Evolutionary conservation across 2,329 filamentous ascomycete genomes (phyloP).

Genomic region (Scedosporium boydii): DNA sequence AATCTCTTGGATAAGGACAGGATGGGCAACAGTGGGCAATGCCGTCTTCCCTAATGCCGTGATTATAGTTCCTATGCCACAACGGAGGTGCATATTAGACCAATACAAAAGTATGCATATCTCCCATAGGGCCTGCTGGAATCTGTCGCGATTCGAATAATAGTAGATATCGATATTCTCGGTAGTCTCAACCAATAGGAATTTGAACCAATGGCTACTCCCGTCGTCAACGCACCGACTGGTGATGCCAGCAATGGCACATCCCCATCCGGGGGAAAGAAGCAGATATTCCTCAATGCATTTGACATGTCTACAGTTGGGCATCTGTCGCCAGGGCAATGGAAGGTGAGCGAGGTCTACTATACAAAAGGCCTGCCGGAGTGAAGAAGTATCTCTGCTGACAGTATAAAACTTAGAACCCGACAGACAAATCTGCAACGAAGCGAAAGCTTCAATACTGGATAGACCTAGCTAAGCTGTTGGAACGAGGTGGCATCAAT

Average conservation of each 20-base stretch:
- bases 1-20: no score
- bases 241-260: background rate
- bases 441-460: slow-evolving; percentile 54
- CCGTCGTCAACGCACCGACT: background rate
- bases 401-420: slow-evolving; percentile 33
- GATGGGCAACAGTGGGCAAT: no score
- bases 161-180: no score
- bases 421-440: slow-evolving; percentile 48
- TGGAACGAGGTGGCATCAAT: slow-evolving; percentile 54
- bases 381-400: background rate
- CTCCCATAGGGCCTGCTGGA: no score
- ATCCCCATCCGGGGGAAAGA: background rate
- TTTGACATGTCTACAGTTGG: slow-evolving; percentile 59
- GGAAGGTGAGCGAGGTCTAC: slow-evolving; percentile 22
- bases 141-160: no score
- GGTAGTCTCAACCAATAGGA: no score
- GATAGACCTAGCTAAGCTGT: slow-evolving; percentile 52
- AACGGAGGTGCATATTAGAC: no score
- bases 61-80: no score
- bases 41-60: no score
- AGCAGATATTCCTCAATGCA: slow-evolving; percentile 47
- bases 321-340: slow-evolving; percentile 56
- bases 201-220: background rate
- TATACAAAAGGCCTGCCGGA: background rate
- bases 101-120: no score